Evolutionary conservation across 2,329 filamentous ascomycete species (phyloP).

Genomic region (Fusarium sp.): DNA sequence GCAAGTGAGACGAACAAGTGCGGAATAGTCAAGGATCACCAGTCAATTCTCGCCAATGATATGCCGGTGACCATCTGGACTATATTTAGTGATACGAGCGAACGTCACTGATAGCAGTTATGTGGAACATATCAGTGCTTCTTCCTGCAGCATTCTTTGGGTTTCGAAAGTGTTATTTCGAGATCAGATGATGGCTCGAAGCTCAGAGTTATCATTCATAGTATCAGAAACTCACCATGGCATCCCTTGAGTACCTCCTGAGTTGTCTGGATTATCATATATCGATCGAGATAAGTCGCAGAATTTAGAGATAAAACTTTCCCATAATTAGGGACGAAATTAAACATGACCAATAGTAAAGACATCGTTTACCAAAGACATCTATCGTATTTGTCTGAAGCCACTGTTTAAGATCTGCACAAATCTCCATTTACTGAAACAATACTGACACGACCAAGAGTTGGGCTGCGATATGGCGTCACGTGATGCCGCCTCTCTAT

Average conservation of each 20-base stretch:
- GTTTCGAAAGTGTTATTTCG: neutral
- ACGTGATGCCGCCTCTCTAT: constrained; percentile 23
- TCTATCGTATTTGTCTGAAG: neutral
- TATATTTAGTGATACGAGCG: constrained; percentile 8
- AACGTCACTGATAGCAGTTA: neutral
- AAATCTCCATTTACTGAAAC: neutral
- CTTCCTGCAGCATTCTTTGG: neutral
- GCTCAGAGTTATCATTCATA: neutral
- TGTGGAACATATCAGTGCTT: neutral
- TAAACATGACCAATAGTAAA: neutral
- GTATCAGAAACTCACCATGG: neutral
- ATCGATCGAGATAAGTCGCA: neutral
- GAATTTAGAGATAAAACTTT: neutral
- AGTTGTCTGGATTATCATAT: neutral
- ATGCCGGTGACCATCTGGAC: constrained; percentile 5
- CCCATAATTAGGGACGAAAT: neutral
- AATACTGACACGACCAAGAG: neutral
- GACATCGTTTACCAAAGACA: neutral
- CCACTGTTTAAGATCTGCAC: constrained; percentile 25
- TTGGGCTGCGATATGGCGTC: constrained; percentile 4
- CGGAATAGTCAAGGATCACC: constrained; percentile 13
- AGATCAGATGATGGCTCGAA: neutral
- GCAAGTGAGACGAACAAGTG: constrained; percentile 20
- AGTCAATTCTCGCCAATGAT: constrained; percentile 24
- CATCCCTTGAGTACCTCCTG: neutral